phyloP scores from a whole-genome alignment of 805 yeast species.

The Pichia exigua region DNA sequence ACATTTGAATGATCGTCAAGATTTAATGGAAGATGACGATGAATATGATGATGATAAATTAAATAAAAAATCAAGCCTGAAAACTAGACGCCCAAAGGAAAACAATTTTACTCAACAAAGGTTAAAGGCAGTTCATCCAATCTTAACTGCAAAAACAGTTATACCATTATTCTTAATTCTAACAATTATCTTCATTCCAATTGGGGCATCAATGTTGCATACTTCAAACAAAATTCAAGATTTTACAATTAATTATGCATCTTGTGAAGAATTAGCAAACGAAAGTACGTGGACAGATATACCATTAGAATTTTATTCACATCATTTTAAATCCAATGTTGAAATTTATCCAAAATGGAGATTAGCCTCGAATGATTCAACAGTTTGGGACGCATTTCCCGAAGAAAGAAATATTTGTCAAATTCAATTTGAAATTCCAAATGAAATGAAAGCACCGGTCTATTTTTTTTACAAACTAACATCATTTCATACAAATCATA shows the following conservation, averaged over 20 bases:
- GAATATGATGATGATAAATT: constrained; percentile 35
- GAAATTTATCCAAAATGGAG: constrained; percentile 59
- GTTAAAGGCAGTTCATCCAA: constrained; percentile 57
- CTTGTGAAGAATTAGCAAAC: constrained; percentile 49
- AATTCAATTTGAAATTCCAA: constrained; percentile 68
- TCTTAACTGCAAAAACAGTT: constrained; percentile 85
- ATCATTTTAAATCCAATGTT: constrained; percentile 45
- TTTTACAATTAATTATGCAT: constrained; percentile 65
- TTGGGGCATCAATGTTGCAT: constrained; percentile 78
- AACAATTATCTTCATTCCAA: constrained; percentile 80
- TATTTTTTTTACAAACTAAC: constrained; percentile 77
- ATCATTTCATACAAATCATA: constrained; percentile 87
- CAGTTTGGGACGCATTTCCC: constrained; percentile 34
- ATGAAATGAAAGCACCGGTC: constrained; percentile 63
- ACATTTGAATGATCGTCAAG: constrained; percentile 9
- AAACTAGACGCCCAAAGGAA: constrained; percentile 58
- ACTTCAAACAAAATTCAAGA: constrained; percentile 74
- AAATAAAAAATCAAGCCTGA: constrained; percentile 25
- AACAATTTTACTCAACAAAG: constrained; percentile 51
- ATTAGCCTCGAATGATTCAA: constrained; percentile 34
- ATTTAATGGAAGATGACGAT: constrained; percentile 24
- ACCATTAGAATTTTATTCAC: constrained; percentile 49
- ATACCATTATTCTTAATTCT: constrained; percentile 71
- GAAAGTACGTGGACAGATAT: constrained; percentile 40
- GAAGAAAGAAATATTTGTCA: constrained; percentile 51